phyloP scores from a whole-genome alignment of 805 yeast species.

The Ogataea saltuana region DNA sequence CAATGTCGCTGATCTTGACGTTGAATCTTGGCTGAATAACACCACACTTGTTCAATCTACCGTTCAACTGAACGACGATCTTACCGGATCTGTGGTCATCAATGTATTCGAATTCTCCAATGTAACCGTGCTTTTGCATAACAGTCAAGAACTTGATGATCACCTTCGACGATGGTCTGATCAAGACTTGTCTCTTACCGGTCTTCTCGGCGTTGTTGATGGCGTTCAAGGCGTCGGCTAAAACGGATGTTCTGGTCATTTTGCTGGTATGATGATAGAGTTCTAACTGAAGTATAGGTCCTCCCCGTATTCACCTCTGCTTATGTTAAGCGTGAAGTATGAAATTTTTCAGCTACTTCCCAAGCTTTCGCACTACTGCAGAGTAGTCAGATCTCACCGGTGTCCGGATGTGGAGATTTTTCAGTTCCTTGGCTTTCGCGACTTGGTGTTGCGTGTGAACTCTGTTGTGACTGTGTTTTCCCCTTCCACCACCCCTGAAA shows the following conservation, averaged over 20 bases:
- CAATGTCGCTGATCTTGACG: slow-evolving; percentile 92
- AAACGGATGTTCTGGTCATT: slow-evolving; percentile 98
- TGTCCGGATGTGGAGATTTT: slow-evolving; percentile 8
- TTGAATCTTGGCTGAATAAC: slow-evolving; percentile 98
- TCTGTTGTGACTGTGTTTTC: slow-evolving; percentile 16
- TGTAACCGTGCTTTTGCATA: slow-evolving; percentile 97
- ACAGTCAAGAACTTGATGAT: slow-evolving; percentile 95
- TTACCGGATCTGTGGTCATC: slow-evolving; percentile 99
- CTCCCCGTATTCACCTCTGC: neutral
- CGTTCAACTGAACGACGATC: slow-evolving; percentile 94
- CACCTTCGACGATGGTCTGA: slow-evolving; percentile 98
- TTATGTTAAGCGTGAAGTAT: neutral
- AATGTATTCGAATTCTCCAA: slow-evolving; percentile 96
- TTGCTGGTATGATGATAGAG: slow-evolving; percentile 27
- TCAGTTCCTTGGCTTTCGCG: neutral
- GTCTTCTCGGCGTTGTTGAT: slow-evolving; percentile 99
- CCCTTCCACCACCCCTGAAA: neutral
- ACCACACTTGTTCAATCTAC: slow-evolving; percentile 98
- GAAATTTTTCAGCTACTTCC: slow-evolving; percentile 8
- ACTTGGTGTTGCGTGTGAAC: slow-evolving; percentile 8
- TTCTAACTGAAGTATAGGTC: neutral
- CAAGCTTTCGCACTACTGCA: too few relatives aligned
- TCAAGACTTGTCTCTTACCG: slow-evolving; percentile 98
- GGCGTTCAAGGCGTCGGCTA: slow-evolving; percentile 97
- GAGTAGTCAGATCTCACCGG: slow-evolving; percentile 1